These are phyloP conservation scores for Hemileccinum rubropunctum DNA, from an alignment of 768 basidiomycete genomes.

Conservation along the genomic window DNA sequence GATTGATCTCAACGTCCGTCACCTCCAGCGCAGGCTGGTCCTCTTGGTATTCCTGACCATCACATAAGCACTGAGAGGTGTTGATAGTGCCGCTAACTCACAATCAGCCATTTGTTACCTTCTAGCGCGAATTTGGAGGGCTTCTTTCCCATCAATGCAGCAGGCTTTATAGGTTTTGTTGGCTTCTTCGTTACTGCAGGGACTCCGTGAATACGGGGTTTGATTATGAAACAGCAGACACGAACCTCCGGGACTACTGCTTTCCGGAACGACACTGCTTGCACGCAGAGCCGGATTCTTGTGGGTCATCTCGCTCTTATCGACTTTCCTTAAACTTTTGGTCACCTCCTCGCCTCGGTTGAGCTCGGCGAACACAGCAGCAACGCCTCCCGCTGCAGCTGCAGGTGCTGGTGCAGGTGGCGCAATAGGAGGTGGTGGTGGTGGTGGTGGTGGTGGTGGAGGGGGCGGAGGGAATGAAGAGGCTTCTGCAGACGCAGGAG, in stretches of 20 bases:
- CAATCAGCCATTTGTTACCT: constrained; percentile 92
- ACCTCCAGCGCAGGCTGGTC: constrained; percentile 70
- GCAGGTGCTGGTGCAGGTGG: constrained; percentile 42
- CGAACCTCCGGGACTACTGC: constrained; percentile 34
- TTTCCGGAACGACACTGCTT: constrained; percentile 46
- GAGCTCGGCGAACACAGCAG: constrained; percentile 86
- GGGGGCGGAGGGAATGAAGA: constrained; percentile 34
- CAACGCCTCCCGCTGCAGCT: constrained; percentile 50
- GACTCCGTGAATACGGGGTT: not conserved
- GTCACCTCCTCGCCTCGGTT: constrained; percentile 91
- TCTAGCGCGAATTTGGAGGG: constrained; percentile 87
- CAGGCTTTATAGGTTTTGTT: constrained; percentile 80
- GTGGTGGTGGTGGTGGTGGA: constrained; percentile 55
- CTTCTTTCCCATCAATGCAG: constrained; percentile 81
- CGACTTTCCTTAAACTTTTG: constrained; percentile 88
- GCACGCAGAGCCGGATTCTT: constrained; percentile 89
- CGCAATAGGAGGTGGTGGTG: constrained; percentile 46
- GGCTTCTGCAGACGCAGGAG: constrained; percentile 31
- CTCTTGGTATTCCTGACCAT: constrained; percentile 84
- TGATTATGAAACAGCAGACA: constrained; percentile 17
- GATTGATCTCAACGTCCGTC: constrained; percentile 72
- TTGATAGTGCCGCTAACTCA: constrained; percentile 35
- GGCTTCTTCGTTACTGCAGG: constrained; percentile 56
- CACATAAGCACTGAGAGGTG: constrained; percentile 3
- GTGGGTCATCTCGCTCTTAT: constrained; percentile 97